phyloP scores from a whole-genome alignment of 208 protist species.

The Leishmania aethiopica region DNA sequence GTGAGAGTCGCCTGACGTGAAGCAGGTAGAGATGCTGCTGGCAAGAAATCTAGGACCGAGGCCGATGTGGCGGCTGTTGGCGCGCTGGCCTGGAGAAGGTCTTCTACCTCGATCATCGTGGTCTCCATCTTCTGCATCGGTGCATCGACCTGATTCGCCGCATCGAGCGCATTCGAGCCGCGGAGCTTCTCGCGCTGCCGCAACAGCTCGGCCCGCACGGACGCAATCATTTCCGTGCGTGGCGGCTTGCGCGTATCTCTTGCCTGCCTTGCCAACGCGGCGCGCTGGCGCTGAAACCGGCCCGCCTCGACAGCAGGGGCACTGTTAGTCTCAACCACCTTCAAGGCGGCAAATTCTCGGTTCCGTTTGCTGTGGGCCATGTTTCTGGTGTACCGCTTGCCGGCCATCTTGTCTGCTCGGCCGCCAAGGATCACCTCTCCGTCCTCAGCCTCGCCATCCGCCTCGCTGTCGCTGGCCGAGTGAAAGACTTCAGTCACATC shows the following conservation, averaged over 20 bases:
- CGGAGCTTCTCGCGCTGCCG: constrained; percentile 29
- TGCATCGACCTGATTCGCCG: not conserved
- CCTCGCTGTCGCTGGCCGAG: constrained; percentile 28
- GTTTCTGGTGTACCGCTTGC: constrained; percentile 12
- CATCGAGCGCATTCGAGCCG: not conserved
- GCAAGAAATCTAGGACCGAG: constrained; percentile 16
- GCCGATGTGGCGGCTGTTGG: not conserved
- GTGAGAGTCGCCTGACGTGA: not conserved
- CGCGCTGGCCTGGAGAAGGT: constrained; percentile 8
- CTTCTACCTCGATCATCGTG: constrained; percentile 29
- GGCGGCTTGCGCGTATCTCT: constrained; percentile 7
- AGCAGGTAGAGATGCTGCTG: not conserved
- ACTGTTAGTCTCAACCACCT: constrained; percentile 30
- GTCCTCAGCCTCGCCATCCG: not conserved
- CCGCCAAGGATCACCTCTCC: constrained; percentile 7
- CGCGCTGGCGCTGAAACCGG: constrained; percentile 13
- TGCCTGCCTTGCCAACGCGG: not conserved
- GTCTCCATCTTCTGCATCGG: constrained; percentile 10
- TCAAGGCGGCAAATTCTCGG: constrained; percentile 36
- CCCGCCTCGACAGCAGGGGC: not conserved
- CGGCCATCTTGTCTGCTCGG: constrained; percentile 10
- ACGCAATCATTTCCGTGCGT: constrained; percentile 20
- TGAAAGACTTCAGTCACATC: constrained; percentile 13
- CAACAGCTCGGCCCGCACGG: constrained; percentile 34
- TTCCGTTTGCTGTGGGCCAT: constrained; percentile 3